Percentiles rank a stretch among this genome's conserved stretches.
These are phyloP conservation scores for Ophiosphaerella herpotricha DNA, from an alignment of 2,329 filamentous ascomycete genomes.

Conservation along the genomic window DNA sequence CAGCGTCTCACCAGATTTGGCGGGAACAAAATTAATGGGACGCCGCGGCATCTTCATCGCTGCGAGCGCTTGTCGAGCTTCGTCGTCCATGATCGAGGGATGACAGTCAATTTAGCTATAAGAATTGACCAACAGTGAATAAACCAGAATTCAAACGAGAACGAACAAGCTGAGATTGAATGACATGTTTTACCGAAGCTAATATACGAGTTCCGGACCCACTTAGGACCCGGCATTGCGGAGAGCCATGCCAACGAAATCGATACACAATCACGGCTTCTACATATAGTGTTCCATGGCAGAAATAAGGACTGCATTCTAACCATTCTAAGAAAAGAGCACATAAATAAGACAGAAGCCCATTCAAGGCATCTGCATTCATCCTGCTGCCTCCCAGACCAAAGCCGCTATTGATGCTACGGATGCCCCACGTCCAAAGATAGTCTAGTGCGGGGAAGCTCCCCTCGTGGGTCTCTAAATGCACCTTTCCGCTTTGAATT, in stretches of 20 bases:
- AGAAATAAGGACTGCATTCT: too few relatives aligned
- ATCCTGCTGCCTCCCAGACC: background rate
- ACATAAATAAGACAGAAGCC: too few relatives aligned
- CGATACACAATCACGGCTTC: too few relatives aligned
- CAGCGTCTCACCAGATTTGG: constrained; percentile 55
- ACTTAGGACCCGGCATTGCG: background rate
- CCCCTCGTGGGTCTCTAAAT: background rate
- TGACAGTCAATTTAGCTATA: background rate
- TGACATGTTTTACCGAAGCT: background rate
- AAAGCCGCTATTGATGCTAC: background rate
- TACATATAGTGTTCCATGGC: too few relatives aligned
- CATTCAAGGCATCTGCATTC: too few relatives aligned
- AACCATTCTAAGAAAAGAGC: too few relatives aligned
- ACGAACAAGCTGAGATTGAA: background rate
- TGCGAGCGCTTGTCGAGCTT: constrained; percentile 38
- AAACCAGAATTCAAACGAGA: background rate
- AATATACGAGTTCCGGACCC: too few relatives aligned
- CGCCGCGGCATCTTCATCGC: constrained; percentile 47
- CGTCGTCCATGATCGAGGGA: constrained; percentile 39
- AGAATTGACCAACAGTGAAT: background rate
- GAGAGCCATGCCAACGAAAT: too few relatives aligned
- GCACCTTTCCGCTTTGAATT: background rate
- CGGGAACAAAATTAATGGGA: constrained; percentile 56
- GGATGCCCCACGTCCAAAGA: constrained; percentile 11
- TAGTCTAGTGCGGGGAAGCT: constrained; percentile 16